Percentiles rank a stretch among this genome's conserved stretches.
Evolutionary conservation across 2,329 filamentous ascomycete genomes (phyloP).

Genomic region (Stylonectria norvegica): DNA sequence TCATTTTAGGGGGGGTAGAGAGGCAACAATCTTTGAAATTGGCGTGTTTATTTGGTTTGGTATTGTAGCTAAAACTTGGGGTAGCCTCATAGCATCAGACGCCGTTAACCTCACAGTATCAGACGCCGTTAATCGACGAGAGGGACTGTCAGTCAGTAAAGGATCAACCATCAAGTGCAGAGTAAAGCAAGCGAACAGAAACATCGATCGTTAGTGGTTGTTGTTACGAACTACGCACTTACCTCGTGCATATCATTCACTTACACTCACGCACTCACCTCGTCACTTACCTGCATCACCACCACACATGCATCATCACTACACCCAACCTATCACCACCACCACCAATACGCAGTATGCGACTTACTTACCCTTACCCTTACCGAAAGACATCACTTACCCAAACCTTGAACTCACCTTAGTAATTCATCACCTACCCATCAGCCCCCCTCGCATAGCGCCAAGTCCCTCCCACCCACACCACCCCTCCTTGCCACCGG

Average conservation of each 20-base stretch:
- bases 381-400: constrained; percentile 1
- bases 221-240: constrained; percentile 6
- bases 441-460: background rate
- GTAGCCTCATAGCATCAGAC: constrained; percentile 3
- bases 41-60: too few relatives aligned
- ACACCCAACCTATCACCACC: constrained; percentile 3
- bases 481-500: constrained; percentile 17
- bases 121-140: too few relatives aligned
- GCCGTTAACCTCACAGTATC: background rate
- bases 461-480: constrained; percentile 13
- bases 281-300: constrained; percentile 6
- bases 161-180: too few relatives aligned
- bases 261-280: constrained; percentile 6
- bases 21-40: too few relatives aligned
- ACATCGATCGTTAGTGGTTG: too few relatives aligned
- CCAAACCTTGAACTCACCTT: constrained; percentile 1
- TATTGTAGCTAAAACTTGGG: too few relatives aligned
- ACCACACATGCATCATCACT: too few relatives aligned
- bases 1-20: too few relatives aligned
- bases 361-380: background rate
- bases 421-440: background rate
- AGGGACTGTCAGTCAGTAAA: too few relatives aligned
- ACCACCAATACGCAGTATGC: constrained; percentile 2
- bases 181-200: too few relatives aligned
- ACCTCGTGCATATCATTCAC: constrained; percentile 7